phyloP scores from a whole-genome alignment of 2,329 filamentous ascomycete species.

The Cordyceps cateniannulata region DNA sequence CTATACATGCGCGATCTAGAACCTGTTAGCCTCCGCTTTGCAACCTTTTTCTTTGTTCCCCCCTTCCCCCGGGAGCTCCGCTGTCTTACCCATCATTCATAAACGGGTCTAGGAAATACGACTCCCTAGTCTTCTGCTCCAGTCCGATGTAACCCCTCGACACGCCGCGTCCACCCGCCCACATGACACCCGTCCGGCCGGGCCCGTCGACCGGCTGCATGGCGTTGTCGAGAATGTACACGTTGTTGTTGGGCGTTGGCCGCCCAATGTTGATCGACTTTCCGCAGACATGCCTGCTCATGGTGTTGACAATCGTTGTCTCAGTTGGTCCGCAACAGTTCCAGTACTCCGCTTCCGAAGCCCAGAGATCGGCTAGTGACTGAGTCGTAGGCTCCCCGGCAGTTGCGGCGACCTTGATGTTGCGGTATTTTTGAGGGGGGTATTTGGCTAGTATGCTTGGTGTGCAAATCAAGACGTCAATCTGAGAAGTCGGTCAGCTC shows the following conservation, averaged over 20 bases:
- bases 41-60: not conserved
- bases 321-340: conserved; percentile 57
- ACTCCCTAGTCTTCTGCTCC: conserved; percentile 41
- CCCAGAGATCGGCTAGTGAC: conserved; percentile 51
- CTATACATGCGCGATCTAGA: conserved; percentile 47
- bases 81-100: conserved; percentile 37
- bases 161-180: conserved; percentile 50
- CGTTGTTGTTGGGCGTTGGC: conserved; percentile 50
- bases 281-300: conserved; percentile 42
- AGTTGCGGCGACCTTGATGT: conserved; percentile 46
- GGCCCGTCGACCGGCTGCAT: conserved; percentile 33
- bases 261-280: conserved; percentile 44
- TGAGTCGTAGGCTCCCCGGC: conserved; percentile 48
- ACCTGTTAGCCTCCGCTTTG: not conserved
- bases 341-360: conserved; percentile 40
- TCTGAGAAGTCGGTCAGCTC: conserved; percentile 22
- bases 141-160: conserved; percentile 50
- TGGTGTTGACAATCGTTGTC: conserved; percentile 53
- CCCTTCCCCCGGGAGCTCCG: too few species aligned
- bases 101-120: conserved; percentile 46
- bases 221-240: conserved; percentile 47
- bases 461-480: conserved; percentile 49
- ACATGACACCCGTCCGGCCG: conserved; percentile 46
- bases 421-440: conserved; percentile 38
- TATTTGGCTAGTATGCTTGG: conserved; percentile 49